phyloP scores from a whole-genome alignment of 345 rosid species.

The Salix viminalis region DNA sequence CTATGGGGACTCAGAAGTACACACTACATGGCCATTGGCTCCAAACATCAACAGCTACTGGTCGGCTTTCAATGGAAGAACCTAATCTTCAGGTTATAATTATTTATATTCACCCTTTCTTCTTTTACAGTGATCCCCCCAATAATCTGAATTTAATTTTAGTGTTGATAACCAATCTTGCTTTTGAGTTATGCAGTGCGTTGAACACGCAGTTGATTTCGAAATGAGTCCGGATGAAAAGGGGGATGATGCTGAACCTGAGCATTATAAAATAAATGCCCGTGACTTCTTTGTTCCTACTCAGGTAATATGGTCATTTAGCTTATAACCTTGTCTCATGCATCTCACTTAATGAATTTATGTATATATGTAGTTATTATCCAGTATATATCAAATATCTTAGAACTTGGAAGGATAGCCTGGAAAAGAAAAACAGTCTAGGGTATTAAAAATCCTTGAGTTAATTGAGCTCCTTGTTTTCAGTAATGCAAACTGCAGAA shows the following conservation, averaged over 20 bases:
- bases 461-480: background rate
- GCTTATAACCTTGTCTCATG: background rate
- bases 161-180: slow-evolving; percentile 6
- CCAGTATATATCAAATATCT: background rate
- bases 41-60: slow-evolving; percentile 95
- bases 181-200: slow-evolving; percentile 55
- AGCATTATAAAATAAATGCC: slow-evolving; percentile 60
- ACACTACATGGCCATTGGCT: slow-evolving; percentile 90
- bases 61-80: slow-evolving; percentile 96
- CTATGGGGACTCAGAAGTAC: slow-evolving; percentile 60
- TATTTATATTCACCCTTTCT: background rate
- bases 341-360: background rate
- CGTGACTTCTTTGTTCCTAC: slow-evolving; percentile 87
- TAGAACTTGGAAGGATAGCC: background rate
- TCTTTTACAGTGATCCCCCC: background rate
- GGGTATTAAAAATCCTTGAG: background rate
- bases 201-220: slow-evolving; percentile 84
- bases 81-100: slow-evolving; percentile 92
- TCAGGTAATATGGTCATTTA: slow-evolving; percentile 50
- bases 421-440: background rate
- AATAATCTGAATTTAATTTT: background rate
- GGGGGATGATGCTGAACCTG: slow-evolving; percentile 39
- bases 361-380: background rate
- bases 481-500: background rate
- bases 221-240: slow-evolving; percentile 36